These are phyloP conservation scores for Fusarium fujikuroi DNA, from an alignment of 2,329 filamentous ascomycete genomes.

Conservation along the genomic window DNA sequence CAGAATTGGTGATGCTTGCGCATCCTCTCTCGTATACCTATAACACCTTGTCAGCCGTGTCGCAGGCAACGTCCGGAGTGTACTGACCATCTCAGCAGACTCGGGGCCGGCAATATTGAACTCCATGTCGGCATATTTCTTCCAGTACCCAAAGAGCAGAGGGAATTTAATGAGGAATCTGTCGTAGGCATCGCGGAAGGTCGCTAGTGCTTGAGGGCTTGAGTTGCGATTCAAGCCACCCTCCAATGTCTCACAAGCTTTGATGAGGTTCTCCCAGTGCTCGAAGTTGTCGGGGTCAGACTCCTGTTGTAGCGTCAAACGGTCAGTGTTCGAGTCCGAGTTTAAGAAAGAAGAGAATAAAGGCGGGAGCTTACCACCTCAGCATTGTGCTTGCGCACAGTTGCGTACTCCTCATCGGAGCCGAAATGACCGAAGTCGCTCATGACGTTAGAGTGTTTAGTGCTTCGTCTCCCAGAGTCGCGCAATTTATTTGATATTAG, in stretches of 20 bases:
- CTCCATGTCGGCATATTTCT: conserved; percentile 98
- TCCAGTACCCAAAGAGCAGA: conserved; percentile 98
- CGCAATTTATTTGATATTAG: conserved; percentile 19
- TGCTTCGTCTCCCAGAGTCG: conserved; percentile 12
- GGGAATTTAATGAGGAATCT: conserved; percentile 94
- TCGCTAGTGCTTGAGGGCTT: conserved; percentile 89
- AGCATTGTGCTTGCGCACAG: conserved; percentile 80
- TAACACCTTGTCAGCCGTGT: conserved; percentile 17
- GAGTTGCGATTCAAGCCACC: conserved; percentile 97
- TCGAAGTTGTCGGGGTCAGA: conserved; percentile 90
- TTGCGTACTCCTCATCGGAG: conserved; percentile 82
- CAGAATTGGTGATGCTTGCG: conserved; percentile 90
- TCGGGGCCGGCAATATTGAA: conserved; percentile 97
- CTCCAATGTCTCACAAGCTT: conserved; percentile 84
- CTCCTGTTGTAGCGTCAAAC: conserved; percentile 54
- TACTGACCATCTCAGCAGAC: conserved; percentile 90
- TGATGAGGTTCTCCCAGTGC: conserved; percentile 91
- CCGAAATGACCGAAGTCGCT: conserved; percentile 77
- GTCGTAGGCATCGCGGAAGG: conserved; percentile 89
- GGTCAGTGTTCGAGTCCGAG: conserved; percentile 37
- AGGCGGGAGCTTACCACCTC: conserved; percentile 71
- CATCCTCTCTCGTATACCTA: conserved; percentile 96
- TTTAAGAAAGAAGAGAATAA: not conserved
- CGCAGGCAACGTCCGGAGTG: not conserved
- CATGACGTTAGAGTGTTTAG: conserved; percentile 59